Evolutionary conservation across 2,329 filamentous ascomycete species (phyloP).

Genomic region (Alternaria sp.): DNA sequence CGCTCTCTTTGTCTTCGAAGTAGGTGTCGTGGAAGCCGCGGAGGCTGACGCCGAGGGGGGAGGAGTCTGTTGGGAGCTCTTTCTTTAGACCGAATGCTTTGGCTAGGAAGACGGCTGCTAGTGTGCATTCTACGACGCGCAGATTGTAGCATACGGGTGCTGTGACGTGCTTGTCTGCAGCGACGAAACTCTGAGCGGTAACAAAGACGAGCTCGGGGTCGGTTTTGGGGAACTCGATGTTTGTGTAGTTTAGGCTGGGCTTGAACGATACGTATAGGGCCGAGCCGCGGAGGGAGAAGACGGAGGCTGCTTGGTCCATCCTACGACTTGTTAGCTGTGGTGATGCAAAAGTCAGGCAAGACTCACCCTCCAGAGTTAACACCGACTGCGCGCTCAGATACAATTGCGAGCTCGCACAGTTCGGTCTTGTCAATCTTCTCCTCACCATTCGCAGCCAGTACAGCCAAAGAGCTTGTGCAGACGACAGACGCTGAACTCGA

Average conservation of each 20-base stretch:
- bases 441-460: slow-evolving; percentile 85
- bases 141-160: slow-evolving; percentile 96
- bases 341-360: neutral
- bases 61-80: slow-evolving; percentile 75
- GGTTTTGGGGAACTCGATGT: slow-evolving; percentile 82
- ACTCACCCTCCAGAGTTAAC: slow-evolving; percentile 92
- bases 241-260: slow-evolving; percentile 75
- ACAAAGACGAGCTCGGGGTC: slow-evolving; percentile 87
- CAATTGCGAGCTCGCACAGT: slow-evolving; percentile 89
- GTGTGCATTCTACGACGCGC: slow-evolving; percentile 90
- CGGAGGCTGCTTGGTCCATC: slow-evolving; percentile 97
- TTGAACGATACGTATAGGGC: slow-evolving; percentile 91
- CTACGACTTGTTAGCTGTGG: slow-evolving; percentile 54
- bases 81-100: slow-evolving; percentile 64
- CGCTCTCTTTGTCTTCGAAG: slow-evolving; percentile 64
- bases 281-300: slow-evolving; percentile 85
- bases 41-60: slow-evolving; percentile 81
- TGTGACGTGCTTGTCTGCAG: slow-evolving; percentile 92
- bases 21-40: slow-evolving; percentile 86
- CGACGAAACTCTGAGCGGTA: slow-evolving; percentile 92
- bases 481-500: slow-evolving; percentile 95
- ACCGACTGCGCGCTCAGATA: slow-evolving; percentile 91
- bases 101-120: slow-evolving; percentile 75
- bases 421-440: slow-evolving; percentile 84
- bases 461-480: slow-evolving; percentile 85